phyloP scores from a whole-genome alignment of 2,329 filamentous ascomycete species.

The Monosporascus sp. region DNA sequence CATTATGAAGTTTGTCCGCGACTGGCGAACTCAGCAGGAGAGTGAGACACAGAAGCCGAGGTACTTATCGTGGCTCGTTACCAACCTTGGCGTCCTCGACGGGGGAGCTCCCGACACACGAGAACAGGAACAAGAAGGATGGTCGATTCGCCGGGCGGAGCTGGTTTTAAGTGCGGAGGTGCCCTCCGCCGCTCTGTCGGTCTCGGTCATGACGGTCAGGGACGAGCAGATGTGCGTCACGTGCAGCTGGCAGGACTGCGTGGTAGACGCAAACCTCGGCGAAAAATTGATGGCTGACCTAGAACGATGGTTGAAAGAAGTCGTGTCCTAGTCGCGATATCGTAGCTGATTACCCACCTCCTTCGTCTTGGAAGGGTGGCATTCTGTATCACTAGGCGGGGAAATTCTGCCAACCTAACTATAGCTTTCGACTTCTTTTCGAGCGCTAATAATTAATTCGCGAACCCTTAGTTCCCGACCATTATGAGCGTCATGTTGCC shows the following conservation, averaged over 20 bases:
- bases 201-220: constrained; percentile 1
- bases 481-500: too few species aligned
- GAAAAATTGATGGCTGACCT: not conserved
- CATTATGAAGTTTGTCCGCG: constrained; percentile 19
- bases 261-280: not conserved
- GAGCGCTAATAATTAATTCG: too few species aligned
- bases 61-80: constrained; percentile 6
- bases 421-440: too few species aligned
- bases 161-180: constrained; percentile 1
- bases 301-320: not conserved
- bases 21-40: constrained; percentile 8
- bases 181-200: not conserved
- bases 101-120: too few species aligned
- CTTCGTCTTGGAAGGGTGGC: too few species aligned
- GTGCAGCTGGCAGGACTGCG: constrained; percentile 1
- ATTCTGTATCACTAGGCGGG: too few species aligned
- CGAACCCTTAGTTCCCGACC: too few species aligned
- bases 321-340: too few species aligned
- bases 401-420: too few species aligned
- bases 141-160: not conserved
- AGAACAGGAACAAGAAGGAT: not conserved
- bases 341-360: too few species aligned
- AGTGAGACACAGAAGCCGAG: constrained; percentile 8
- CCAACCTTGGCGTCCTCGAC: constrained; percentile 10
- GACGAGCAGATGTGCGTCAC: not conserved